Percentiles rank a stretch among this genome's conserved stretches.
phyloP scores from a whole-genome alignment of 2,329 filamentous ascomycete species.

The Neurospora sp. region DNA sequence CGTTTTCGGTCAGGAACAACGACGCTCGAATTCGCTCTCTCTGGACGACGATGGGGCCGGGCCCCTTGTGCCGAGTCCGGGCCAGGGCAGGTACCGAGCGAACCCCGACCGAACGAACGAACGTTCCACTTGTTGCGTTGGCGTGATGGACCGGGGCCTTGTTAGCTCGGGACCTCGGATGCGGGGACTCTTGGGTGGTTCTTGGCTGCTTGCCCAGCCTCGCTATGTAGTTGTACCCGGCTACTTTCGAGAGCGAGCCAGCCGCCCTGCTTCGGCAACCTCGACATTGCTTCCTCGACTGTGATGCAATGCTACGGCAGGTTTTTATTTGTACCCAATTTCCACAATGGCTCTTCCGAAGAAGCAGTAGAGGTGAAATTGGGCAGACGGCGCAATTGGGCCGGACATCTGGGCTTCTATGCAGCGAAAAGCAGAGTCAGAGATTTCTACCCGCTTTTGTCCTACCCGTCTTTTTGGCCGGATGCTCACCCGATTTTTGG shows the following conservation, averaged over 20 bases:
- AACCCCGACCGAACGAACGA: not conserved
- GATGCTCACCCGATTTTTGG: not conserved
- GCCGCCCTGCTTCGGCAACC: not conserved
- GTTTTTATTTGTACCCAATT: not conserved
- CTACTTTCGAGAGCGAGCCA: not conserved
- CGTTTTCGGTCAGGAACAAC: not conserved
- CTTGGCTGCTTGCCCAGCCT: not conserved
- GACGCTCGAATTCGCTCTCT: not conserved
- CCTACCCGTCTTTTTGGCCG: not conserved
- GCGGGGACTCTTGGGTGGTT: not conserved
- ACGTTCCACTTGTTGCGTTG: not conserved
- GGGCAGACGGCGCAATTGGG: not conserved
- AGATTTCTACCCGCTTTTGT: not conserved
- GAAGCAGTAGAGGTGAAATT: not conserved
- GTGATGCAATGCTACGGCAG: not conserved
- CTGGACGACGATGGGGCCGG: not conserved
- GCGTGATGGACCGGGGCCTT: constrained; percentile 1
- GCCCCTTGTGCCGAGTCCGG: not conserved
- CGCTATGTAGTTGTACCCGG: not conserved
- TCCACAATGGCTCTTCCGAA: not conserved
- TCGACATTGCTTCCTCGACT: not conserved
- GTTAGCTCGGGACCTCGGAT: constrained; percentile 13
- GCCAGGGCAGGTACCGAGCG: not conserved
- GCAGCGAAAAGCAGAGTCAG: not conserved
- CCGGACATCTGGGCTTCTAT: not conserved